Evolutionary conservation across 345 rosid species (phyloP).

Genomic region (Murraya koenigii): DNA sequence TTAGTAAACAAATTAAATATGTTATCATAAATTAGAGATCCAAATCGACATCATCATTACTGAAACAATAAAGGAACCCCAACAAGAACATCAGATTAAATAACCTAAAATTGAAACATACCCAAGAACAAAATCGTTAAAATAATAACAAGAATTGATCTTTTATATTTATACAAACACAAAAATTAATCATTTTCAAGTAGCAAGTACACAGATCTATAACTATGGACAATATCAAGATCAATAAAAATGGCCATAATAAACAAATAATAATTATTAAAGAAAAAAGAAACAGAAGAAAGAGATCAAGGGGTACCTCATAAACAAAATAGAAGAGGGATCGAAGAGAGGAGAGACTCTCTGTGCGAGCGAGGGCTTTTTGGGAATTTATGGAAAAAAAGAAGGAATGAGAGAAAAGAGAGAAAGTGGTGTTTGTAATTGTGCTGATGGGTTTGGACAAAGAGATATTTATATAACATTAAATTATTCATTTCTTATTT

Average conservation of each 20-base stretch:
- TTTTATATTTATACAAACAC: neutral
- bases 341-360: constrained; percentile 25
- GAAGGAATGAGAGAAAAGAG: neutral
- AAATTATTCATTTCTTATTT: neutral
- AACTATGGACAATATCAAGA: neutral
- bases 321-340: constrained; percentile 37
- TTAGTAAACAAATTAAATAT: neutral
- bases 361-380: constrained; percentile 3
- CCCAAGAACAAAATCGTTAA: neutral
- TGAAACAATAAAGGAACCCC: neutral
- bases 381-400: neutral
- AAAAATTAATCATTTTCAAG: neutral
- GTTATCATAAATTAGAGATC: neutral
- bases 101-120: neutral
- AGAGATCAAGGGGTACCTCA: constrained; percentile 30
- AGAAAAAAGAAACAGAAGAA: neutral
- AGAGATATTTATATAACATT: neutral
- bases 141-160: neutral
- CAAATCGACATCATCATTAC: neutral
- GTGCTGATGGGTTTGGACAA: neutral
- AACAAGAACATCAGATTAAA: neutral
- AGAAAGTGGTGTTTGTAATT: neutral
- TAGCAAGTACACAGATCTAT: neutral
- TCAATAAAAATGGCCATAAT: neutral
- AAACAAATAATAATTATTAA: too few species aligned